Evolutionary conservation across 352 stramenopile genomes (phyloP).

Genomic region (Pythium angustatum): DNA sequence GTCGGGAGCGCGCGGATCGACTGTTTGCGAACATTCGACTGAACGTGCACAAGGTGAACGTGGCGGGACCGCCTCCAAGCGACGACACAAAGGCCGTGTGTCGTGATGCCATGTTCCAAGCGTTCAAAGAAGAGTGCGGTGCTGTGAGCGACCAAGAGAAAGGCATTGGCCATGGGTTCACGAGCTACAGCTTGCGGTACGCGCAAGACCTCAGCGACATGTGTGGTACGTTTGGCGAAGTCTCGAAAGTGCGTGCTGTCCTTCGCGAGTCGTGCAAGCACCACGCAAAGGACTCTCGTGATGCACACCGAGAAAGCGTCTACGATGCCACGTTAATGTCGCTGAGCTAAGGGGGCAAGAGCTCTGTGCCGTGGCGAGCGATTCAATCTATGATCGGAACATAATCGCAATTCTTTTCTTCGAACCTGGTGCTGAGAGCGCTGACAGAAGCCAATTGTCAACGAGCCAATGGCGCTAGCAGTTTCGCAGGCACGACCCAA

Average conservation of each 20-base stretch:
- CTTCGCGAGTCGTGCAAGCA: conserved; percentile 16
- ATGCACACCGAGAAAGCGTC: background rate
- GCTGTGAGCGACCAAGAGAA: conserved; percentile 4
- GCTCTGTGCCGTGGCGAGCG: no score
- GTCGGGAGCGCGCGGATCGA: conserved; percentile 52
- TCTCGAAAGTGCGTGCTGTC: conserved; percentile 6
- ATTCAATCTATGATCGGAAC: no score
- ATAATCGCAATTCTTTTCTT: no score
- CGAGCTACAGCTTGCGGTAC: conserved; percentile 74
- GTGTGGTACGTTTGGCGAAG: conserved; percentile 21
- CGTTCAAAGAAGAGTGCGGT: conserved; percentile 24
- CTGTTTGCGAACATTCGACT: conserved; percentile 54
- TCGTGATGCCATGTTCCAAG: conserved; percentile 23
- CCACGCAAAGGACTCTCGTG: background rate
- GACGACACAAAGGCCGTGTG: conserved; percentile 9
- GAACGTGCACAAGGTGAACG: background rate
- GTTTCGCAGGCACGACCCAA: no score
- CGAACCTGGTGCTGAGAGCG: no score
- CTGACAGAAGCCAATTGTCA: no score
- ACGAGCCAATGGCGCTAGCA: no score
- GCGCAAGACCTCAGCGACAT: conserved; percentile 24
- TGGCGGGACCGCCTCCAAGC: background rate
- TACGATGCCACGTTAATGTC: conserved; percentile 10
- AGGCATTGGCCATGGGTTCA: conserved; percentile 46
- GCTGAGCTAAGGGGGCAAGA: no score